Percentiles rank a stretch among this genome's conserved stretches.
phyloP scores from a whole-genome alignment of 2,329 filamentous ascomycete genomes.

The Alternaria ethzedia region DNA sequence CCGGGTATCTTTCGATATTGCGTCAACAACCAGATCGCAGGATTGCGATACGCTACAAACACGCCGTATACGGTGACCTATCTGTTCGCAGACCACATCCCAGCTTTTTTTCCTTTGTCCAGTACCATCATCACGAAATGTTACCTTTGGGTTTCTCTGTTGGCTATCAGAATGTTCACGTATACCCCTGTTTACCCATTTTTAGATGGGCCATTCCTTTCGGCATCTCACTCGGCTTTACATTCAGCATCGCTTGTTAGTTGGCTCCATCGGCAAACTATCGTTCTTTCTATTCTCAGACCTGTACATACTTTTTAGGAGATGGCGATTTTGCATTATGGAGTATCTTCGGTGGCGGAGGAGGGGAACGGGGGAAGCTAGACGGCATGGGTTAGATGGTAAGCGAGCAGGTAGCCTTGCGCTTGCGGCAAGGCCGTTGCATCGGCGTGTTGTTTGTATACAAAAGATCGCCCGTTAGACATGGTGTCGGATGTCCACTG shows the following conservation, averaged over 20 bases:
- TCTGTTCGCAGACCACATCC: neutral
- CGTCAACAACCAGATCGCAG: neutral
- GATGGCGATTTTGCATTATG: neutral
- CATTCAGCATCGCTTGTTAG: neutral
- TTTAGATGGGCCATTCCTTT: slow-evolving; percentile 8
- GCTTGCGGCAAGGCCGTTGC: neutral
- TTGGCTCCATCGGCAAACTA: neutral
- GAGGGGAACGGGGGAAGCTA: neutral
- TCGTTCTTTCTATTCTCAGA: neutral
- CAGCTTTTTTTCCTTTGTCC: neutral
- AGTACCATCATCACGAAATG: slow-evolving; percentile 5
- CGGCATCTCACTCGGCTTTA: neutral
- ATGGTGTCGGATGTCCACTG: neutral
- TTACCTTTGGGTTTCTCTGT: slow-evolving; percentile 10
- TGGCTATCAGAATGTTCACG: slow-evolving; percentile 26
- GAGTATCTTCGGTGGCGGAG: neutral
- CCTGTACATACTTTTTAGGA: neutral
- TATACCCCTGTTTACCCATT: slow-evolving; percentile 29
- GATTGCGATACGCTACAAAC: neutral
- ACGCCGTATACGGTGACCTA: neutral
- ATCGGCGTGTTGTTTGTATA: neutral
- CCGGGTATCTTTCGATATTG: neutral
- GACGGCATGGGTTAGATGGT: neutral
- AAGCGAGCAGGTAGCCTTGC: neutral
- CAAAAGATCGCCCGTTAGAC: neutral